A percentile compares a stretch with the other conserved stretches of the same genome.
phyloP scores from a whole-genome alignment of 2,329 filamentous ascomycete species.

The Cytospora chrysosperma region DNA sequence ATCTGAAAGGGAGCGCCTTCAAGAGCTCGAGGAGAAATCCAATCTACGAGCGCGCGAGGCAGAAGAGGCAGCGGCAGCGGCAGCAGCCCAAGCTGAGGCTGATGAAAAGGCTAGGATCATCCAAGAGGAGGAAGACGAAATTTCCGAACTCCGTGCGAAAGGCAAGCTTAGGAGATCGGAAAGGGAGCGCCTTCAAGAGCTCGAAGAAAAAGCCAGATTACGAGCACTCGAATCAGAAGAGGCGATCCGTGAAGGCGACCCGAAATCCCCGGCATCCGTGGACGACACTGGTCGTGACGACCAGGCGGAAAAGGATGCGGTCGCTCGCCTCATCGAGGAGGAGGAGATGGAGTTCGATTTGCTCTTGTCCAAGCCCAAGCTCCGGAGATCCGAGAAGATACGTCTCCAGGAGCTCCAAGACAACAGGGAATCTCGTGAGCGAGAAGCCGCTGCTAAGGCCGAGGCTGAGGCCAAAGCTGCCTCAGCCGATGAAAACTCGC shows the following conservation, averaged over 20 bases:
- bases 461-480: constrained; percentile 4
- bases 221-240: neutral
- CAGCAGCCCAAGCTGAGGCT: constrained; percentile 24
- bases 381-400: constrained; percentile 10
- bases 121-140: constrained; percentile 9
- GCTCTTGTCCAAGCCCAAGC: constrained; percentile 18
- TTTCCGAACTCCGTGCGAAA: constrained; percentile 2
- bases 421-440: constrained; percentile 16
- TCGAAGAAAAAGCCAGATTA: neutral
- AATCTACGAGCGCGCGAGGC: neutral
- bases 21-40: neutral
- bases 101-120: constrained; percentile 9
- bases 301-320: constrained; percentile 14
- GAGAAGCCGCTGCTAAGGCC: constrained; percentile 15
- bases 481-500: neutral
- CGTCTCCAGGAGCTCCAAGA: constrained; percentile 21
- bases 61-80: neutral
- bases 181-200: constrained; percentile 10
- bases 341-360: constrained; percentile 19
- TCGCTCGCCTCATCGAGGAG: constrained; percentile 14
- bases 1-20: constrained; percentile 4
- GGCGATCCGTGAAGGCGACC: neutral
- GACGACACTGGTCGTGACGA: constrained; percentile 6
- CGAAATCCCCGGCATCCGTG: constrained; percentile 11
- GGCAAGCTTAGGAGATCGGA: constrained; percentile 8